Evolutionary conservation across 2,329 filamentous ascomycete genomes (phyloP).

Genomic region (Botrytis hyacinthi): DNA sequence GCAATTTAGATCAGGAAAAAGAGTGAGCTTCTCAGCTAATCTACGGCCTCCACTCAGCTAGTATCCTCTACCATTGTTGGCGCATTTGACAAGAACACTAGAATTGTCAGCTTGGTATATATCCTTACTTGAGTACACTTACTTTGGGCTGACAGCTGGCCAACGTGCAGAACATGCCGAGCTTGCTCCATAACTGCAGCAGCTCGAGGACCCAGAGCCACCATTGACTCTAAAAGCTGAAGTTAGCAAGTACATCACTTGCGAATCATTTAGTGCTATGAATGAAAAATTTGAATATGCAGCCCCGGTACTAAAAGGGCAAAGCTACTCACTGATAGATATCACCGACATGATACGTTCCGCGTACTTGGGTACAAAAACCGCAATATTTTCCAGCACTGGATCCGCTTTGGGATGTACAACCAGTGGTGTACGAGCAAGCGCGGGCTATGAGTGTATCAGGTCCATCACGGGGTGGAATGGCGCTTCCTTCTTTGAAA

Average conservation of each 20-base stretch:
- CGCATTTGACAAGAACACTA: constrained; percentile 19
- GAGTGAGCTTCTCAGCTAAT: not conserved
- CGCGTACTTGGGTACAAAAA: constrained; percentile 21
- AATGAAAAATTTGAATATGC: not conserved
- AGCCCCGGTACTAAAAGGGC: not conserved
- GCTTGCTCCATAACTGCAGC: constrained; percentile 16
- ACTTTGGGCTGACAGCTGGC: constrained; percentile 16
- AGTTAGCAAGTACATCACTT: not conserved
- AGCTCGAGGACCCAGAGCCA: constrained; percentile 15
- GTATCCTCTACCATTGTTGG: constrained; percentile 14
- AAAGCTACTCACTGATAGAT: constrained; percentile 19
- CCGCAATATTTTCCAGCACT: constrained; percentile 20
- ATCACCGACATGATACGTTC: constrained; percentile 7
- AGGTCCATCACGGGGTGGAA: constrained; percentile 5
- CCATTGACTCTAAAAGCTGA: constrained; percentile 15
- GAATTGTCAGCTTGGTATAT: not conserved
- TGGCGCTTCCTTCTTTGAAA: constrained; percentile 1
- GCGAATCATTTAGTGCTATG: too few species aligned
- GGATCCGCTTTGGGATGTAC: constrained; percentile 10
- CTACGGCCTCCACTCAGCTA: not conserved
- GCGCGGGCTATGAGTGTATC: constrained; percentile 14
- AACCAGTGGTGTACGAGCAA: constrained; percentile 15
- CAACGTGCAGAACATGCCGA: constrained; percentile 14
- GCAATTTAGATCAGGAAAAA: not conserved
- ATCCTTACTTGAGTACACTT: not conserved